phyloP scores from a whole-genome alignment of 2,329 filamentous ascomycete species.

The Xylaria sp. region DNA sequence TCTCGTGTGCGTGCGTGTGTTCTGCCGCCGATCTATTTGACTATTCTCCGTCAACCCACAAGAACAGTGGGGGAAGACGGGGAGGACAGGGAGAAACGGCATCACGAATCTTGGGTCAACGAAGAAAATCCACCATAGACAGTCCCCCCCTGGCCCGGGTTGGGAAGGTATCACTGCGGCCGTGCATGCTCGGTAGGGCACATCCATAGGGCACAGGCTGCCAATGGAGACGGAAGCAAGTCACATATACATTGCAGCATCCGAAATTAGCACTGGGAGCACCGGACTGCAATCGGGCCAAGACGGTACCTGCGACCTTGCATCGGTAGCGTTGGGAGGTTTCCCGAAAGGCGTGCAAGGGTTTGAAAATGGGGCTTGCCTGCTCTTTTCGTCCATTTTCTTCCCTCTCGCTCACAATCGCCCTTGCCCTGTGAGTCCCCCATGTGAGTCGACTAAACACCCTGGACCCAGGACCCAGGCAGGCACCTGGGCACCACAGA shows the following conservation, averaged over 20 bases:
- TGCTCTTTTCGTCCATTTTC: conserved; percentile 10
- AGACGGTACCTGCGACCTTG: conserved; percentile 17
- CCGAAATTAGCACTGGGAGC: background rate
- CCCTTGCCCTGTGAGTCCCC: background rate
- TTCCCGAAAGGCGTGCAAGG: conserved; percentile 10
- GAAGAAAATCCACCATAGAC: background rate
- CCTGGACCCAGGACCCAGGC: too few species aligned
- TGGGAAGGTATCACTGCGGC: background rate
- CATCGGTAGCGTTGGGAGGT: conserved; percentile 10
- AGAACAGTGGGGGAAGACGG: background rate
- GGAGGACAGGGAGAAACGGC: background rate
- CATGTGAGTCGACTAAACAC: too few species aligned
- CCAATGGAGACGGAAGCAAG: background rate
- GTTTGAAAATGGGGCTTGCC: conserved; percentile 9
- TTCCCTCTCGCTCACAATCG: background rate
- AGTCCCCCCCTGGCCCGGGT: background rate
- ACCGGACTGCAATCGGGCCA: background rate
- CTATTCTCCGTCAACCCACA: background rate
- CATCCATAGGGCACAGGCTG: too few species aligned
- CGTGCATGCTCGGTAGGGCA: background rate
- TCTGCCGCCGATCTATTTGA: background rate
- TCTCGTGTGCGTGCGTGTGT: background rate
- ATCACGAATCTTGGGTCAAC: background rate
- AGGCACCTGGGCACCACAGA: too few species aligned
- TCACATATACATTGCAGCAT: conserved; percentile 12